Evolutionary conservation across 192 early-diverging fungal genomes (phyloP).

Genomic region (Funneliformis geosporum): DNA sequence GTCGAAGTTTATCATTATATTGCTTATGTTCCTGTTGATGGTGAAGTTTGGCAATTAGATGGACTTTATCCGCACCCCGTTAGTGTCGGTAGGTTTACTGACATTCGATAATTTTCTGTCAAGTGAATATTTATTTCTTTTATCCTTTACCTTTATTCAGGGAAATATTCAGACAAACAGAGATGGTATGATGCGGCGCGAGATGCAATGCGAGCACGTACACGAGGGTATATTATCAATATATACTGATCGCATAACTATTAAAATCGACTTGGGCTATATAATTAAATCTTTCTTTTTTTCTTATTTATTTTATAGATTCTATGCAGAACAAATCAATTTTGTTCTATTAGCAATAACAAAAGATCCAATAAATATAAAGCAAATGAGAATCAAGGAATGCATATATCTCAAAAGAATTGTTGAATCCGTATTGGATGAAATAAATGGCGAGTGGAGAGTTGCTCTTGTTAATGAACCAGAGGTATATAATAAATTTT

Average conservation of each 20-base stretch:
- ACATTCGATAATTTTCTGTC: no score
- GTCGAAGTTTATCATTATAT: constrained; percentile 14
- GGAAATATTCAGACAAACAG: constrained; percentile 15
- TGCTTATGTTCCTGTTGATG: constrained; percentile 23
- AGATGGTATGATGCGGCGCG: constrained; percentile 26
- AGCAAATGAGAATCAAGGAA: constrained; percentile 31
- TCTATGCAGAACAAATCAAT: constrained; percentile 41
- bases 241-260: no score
- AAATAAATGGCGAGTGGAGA: constrained; percentile 38
- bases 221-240: neutral
- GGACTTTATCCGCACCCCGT: constrained; percentile 43
- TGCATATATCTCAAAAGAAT: constrained; percentile 32
- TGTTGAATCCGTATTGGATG: constrained; percentile 38
- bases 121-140: no score
- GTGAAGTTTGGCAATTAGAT: constrained; percentile 22
- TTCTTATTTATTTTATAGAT: constrained; percentile 2
- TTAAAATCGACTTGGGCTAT: no score
- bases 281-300: neutral
- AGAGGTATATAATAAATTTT: neutral
- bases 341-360: constrained; percentile 55
- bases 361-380: constrained; percentile 35
- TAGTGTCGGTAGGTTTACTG: constrained; percentile 42
- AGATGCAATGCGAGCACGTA: neutral
- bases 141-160: no score
- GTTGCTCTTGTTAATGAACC: constrained; percentile 34